phyloP scores from a whole-genome alignment of 148 eudicot genomes.

The Euryodendron excelsum region DNA sequence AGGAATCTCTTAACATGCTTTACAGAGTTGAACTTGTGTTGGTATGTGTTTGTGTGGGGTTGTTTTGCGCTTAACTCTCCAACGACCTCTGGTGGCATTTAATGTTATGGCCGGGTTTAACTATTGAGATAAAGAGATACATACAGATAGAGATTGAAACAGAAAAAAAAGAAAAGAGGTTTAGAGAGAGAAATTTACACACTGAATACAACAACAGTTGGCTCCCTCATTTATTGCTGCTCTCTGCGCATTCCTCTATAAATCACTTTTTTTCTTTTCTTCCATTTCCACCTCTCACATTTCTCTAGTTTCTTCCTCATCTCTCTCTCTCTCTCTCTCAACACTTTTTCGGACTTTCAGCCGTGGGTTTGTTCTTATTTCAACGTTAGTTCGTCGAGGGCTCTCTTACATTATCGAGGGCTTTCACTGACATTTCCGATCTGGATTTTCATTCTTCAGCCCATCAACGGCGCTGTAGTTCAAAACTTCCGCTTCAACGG shows the following conservation, averaged over 20 bases:
- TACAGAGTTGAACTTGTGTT: background rate
- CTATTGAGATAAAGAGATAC: background rate
- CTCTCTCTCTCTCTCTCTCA: constrained; percentile 17
- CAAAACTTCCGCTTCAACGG: background rate
- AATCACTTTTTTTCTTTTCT: constrained; percentile 21
- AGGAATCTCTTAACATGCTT: background rate
- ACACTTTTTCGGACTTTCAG: background rate
- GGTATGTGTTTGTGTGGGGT: background rate
- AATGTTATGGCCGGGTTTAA: constrained; percentile 29
- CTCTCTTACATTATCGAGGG: no score
- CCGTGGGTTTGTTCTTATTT: no score
- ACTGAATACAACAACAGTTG: constrained; percentile 13
- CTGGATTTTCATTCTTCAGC: background rate
- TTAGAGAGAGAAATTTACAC: background rate
- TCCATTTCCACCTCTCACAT: constrained; percentile 19
- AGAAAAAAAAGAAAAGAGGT: background rate
- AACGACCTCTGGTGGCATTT: constrained; percentile 81
- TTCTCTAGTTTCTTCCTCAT: constrained; percentile 13
- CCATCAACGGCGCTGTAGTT: background rate
- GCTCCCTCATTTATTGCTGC: constrained; percentile 44
- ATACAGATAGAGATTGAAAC: background rate
- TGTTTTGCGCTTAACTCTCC: constrained; percentile 19
- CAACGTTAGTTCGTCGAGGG: no score
- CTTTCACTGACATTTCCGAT: background rate
- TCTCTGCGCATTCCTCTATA: constrained; percentile 23